Conservation (phyloP, 75 land plant species). For the Pinus tabuliformis region DNA sequence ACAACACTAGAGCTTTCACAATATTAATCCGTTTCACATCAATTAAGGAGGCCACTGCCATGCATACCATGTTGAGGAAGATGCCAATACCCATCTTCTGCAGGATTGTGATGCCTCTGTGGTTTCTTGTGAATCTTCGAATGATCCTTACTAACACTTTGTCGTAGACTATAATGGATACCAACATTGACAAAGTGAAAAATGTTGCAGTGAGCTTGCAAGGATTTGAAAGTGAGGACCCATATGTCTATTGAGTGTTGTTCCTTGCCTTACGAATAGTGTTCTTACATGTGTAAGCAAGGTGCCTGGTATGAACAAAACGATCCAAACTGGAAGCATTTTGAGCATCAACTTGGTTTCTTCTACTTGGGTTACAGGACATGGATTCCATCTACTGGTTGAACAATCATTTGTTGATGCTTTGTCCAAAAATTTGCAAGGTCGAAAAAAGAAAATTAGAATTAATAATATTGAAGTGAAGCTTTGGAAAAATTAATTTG, state of each 20-base stretch:
- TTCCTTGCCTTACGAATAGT: slow-evolving; percentile 72
- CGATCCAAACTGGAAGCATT: slow-evolving; percentile 53
- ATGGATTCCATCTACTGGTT: slow-evolving; percentile 46
- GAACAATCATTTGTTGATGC: slow-evolving; percentile 46
- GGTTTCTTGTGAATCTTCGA: slow-evolving; percentile 34
- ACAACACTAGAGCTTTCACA: too few relatives aligned
- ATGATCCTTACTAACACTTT: slow-evolving; percentile 24
- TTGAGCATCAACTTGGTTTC: slow-evolving; percentile 72
- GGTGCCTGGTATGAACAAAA: slow-evolving; percentile 44
- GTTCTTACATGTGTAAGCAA: slow-evolving; percentile 63
- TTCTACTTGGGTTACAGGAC: slow-evolving; percentile 86
- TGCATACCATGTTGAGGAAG: slow-evolving; percentile 24
- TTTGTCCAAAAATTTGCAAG: slow-evolving; percentile 59
- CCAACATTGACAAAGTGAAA: slow-evolving; percentile 48
- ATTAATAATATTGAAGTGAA: too few relatives aligned
- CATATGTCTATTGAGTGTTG: slow-evolving; percentile 55
- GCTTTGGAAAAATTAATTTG: too few relatives aligned
- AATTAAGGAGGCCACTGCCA: background rate
- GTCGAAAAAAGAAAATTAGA: background rate
- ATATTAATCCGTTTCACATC: too few relatives aligned
- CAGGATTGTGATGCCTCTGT: slow-evolving; percentile 47
- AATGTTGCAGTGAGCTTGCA: slow-evolving; percentile 53
- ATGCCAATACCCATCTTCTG: slow-evolving; percentile 58
- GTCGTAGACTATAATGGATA: slow-evolving; percentile 49
- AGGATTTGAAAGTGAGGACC: slow-evolving; percentile 62